Evolutionary conservation across 345 rosid genomes (phyloP), one percentile per base, ranked within the genome.

Genomic region (Ceriops zippeliana): DNA sequence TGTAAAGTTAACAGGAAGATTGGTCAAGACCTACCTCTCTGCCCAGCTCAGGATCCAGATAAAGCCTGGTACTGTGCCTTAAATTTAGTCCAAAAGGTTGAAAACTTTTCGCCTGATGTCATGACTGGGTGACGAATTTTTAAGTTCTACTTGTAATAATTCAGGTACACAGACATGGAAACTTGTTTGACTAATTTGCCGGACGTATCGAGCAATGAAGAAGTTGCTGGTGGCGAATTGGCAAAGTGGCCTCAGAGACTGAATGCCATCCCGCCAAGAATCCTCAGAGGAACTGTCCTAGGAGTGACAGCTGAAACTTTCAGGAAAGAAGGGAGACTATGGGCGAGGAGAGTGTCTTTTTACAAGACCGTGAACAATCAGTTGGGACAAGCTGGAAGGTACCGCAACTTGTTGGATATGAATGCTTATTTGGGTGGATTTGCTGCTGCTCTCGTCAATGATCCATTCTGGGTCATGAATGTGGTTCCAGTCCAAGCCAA

Each of bases 381-480:
- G 22, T 61, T 84, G 27, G 75, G 73, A 54, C 80, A 77, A 51
- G 56, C 77, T 8, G 85, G 85, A 63, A 75, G 85, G 70, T 81
- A 81, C 63, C 62, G 85, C 21, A 84, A 84, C 72, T 35, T 84
- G 28, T 65, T 84, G 79, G 87, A 84, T 71, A 81, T 77, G 87
- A 84, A 84, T 57, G 85, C 83, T 56, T 52, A 69, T n/a, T 56
- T 81, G 46, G 87, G 87, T 6, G 82, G 87, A 58, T 81, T 84
- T 34, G 83, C 87, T 15, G 87, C 83, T 17, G 83, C 83, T 6
- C 71, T 84, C 15, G 61, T 37, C n/a, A 60, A 70, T 42, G 80
- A 77, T 8, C 78, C 86, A 0, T 63, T 78, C 13, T 82, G 85
- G 85, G 88, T 82, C 11, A 82, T 84, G 85, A 84, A 84, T 67